phyloP scores from a whole-genome alignment of 345 rosid species.

The Rhodomyrtus tomentosa region DNA sequence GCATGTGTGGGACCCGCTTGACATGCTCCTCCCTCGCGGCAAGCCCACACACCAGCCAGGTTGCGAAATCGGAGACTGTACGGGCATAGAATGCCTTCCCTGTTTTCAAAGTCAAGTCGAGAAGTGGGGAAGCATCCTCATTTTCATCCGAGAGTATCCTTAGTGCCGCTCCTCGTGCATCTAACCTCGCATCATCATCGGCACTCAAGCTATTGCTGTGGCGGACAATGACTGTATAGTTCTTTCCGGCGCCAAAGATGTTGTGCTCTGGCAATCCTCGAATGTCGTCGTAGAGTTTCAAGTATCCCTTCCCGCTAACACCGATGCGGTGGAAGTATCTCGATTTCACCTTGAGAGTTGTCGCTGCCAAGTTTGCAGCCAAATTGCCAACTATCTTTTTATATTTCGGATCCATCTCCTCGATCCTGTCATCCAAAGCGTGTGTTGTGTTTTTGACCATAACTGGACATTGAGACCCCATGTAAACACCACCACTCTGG shows the following conservation, averaged over 20 bases:
- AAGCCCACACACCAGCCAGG: slow-evolving; percentile 66
- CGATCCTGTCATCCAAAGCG: slow-evolving; percentile 53
- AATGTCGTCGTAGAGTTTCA: slow-evolving; percentile 33
- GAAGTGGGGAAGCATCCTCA: slow-evolving; percentile 13
- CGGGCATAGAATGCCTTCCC: slow-evolving; percentile 62
- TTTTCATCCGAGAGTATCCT: slow-evolving; percentile 29
- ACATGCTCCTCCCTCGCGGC: slow-evolving; percentile 53
- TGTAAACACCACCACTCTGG: slow-evolving; percentile 40
- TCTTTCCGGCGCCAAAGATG: slow-evolving; percentile 35
- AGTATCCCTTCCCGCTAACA: slow-evolving; percentile 36
- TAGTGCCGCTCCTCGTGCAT: slow-evolving; percentile 52
- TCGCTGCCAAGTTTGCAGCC: slow-evolving; percentile 44
- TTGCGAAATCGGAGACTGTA: slow-evolving; percentile 47
- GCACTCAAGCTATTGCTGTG: slow-evolving; percentile 68
- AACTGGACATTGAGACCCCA: slow-evolving; percentile 45
- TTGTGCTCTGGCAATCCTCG: slow-evolving; percentile 41
- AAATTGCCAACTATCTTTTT: slow-evolving; percentile 58
- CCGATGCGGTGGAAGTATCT: slow-evolving; percentile 65
- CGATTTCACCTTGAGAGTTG: slow-evolving; percentile 51
- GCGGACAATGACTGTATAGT: slow-evolving; percentile 31
- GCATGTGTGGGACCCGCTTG: slow-evolving; percentile 39
- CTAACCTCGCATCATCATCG: slow-evolving; percentile 66
- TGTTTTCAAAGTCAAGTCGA: slow-evolving; percentile 57
- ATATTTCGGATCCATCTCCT: slow-evolving; percentile 57
- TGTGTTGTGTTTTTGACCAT: slow-evolving; percentile 57